phyloP scores from a whole-genome alignment of 306 rosid species.

The Hippophae rhamnoides region DNA sequence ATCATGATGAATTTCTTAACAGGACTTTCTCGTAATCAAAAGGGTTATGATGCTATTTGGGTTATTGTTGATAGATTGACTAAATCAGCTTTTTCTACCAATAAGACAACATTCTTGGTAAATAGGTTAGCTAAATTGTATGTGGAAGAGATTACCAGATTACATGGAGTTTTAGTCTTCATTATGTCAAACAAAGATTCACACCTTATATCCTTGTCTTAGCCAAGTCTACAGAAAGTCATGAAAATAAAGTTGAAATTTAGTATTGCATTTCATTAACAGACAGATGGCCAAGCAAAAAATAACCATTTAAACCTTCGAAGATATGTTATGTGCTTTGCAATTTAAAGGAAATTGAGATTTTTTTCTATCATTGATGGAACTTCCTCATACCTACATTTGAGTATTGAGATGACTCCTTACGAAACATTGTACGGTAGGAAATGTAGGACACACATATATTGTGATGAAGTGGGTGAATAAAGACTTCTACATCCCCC shows the following conservation, averaged over 20 bases:
- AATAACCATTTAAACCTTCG: background rate
- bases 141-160: background rate
- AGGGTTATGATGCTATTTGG: no score
- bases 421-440: background rate
- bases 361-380: background rate
- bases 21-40: no score
- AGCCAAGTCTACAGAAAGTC: background rate
- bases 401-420: background rate
- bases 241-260: background rate
- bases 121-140: background rate
- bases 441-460: background rate
- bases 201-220: background rate
- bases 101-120: background rate
- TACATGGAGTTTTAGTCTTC: background rate
- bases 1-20: no score
- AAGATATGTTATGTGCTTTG: background rate
- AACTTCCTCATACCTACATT: background rate
- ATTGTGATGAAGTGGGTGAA: background rate
- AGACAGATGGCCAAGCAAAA: background rate
- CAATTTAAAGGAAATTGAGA: background rate
- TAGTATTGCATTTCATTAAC: background rate
- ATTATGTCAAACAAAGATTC: background rate
- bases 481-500: no score
- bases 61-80: background rate
- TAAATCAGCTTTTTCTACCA: background rate